Conservation (phyloP, 331 rosid genomes). For the Malus hybrid region DNA sequence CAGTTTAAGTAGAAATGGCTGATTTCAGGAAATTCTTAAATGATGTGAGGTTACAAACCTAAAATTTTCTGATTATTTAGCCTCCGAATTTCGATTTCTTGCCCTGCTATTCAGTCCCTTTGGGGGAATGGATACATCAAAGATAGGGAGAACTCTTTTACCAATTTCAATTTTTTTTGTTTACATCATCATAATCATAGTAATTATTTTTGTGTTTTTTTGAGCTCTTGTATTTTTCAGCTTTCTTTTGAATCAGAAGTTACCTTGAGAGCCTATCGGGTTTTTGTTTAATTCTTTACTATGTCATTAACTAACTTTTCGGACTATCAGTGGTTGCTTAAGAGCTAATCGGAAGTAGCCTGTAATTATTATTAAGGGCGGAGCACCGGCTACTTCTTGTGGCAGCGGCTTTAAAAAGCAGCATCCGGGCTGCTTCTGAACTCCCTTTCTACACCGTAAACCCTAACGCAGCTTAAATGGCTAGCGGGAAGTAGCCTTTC, state of each 20-base stretch:
- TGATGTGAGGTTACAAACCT: conserved; percentile 23
- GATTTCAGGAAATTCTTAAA: conserved; percentile 12
- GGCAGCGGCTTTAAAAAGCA: no score
- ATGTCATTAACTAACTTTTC: no score
- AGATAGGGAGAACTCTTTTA: conserved; percentile 6
- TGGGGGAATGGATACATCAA: conserved; percentile 10
- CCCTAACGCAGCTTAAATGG: no score
- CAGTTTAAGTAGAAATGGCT: conserved; percentile 15
- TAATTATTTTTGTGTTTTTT: not conserved
- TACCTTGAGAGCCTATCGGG: not conserved
- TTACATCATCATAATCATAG: conserved; percentile 14
- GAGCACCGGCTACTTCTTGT: no score
- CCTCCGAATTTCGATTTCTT: conserved; percentile 28
- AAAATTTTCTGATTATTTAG: conserved; percentile 21
- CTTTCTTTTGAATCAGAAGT: not conserved
- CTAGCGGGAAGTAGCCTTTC: no score
- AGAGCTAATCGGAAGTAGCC: no score
- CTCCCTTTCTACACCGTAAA: no score
- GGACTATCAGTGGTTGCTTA: no score
- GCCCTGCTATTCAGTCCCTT: conserved; percentile 15
- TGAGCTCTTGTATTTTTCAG: not conserved
- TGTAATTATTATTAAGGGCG: no score
- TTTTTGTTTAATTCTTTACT: no score
- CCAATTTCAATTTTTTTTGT: not conserved
- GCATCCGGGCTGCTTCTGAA: no score